These are phyloP conservation scores for Cornus kousa DNA, from an alignment of 148 eudicot genomes.

Conservation along the genomic window DNA sequence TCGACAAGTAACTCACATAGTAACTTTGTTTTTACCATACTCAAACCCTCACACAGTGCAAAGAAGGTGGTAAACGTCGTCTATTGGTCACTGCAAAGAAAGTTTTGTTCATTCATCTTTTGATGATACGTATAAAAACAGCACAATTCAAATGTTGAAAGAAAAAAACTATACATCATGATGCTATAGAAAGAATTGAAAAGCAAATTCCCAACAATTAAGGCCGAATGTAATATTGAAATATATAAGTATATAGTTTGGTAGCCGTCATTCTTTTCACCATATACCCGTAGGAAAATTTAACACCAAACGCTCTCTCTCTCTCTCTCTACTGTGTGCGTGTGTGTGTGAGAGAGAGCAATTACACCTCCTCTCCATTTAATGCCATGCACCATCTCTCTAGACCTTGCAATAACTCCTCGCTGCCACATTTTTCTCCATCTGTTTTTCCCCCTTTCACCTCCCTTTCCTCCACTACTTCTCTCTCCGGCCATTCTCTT, in stretches of 20 bases:
- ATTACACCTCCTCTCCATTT: slow-evolving; percentile 3
- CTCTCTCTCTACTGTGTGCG: neutral
- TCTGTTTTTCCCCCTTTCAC: neutral
- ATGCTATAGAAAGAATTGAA: neutral
- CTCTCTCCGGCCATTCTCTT: neutral
- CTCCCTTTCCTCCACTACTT: neutral
- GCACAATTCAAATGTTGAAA: neutral
- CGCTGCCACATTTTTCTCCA: slow-evolving; percentile 5
- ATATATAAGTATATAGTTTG: neutral
- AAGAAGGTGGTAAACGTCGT: too few relatives aligned
- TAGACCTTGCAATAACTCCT: slow-evolving; percentile 15
- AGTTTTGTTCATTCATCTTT: neutral
- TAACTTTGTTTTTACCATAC: too few relatives aligned
- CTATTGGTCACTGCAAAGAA: too few relatives aligned
- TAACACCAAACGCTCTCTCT: neutral
- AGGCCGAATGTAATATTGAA: neutral
- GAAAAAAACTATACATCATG: neutral
- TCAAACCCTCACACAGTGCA: too few relatives aligned
- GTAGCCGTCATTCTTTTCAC: slow-evolving; percentile 15
- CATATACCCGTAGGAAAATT: neutral
- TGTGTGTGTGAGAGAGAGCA: neutral
- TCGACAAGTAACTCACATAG: too few relatives aligned
- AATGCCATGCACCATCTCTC: slow-evolving; percentile 15
- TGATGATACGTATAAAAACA: neutral
- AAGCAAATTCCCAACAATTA: neutral